These are phyloP conservation scores for Teunomyces atbi DNA, from an alignment of 805 yeast species.

Conservation along the genomic window DNA sequence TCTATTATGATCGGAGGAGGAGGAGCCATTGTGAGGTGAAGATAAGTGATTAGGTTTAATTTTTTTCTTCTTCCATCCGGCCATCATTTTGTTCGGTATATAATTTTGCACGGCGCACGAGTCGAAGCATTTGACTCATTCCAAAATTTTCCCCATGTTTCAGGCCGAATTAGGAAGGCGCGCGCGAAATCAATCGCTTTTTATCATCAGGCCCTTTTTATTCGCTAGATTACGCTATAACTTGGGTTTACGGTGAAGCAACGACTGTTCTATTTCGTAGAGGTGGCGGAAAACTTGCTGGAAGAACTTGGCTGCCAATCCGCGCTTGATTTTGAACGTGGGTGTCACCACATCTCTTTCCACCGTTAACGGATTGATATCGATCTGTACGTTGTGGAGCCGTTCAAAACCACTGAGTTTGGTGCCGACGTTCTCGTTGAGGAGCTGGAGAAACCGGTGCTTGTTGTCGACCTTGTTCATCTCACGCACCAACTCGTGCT, in stretches of 20 bases:
- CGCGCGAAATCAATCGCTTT: neutral
- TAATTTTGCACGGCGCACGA: neutral
- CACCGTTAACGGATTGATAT: slow-evolving; percentile 29
- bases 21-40: too few species aligned
- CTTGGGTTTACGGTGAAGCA: slow-evolving; percentile 1
- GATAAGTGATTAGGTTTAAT: too few species aligned
- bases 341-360: slow-evolving; percentile 19
- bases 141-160: slow-evolving; percentile 2
- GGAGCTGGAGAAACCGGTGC: slow-evolving; percentile 17
- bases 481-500: slow-evolving; percentile 14
- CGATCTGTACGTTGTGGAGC: slow-evolving; percentile 28
- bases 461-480: slow-evolving; percentile 23
- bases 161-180: neutral
- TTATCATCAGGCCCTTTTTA: neutral
- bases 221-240: neutral
- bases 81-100: neutral
- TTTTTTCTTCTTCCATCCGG: neutral
- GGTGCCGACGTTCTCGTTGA: slow-evolving; percentile 23
- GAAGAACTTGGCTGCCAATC: slow-evolving; percentile 27
- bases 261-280: slow-evolving; percentile 12
- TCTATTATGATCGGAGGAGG: slow-evolving; percentile 66
- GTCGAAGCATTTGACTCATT: neutral
- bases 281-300: slow-evolving; percentile 8
- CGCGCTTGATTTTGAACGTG: slow-evolving; percentile 15
- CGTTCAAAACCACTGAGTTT: slow-evolving; percentile 32